Evolutionary conservation across 202 grass and related monocot genomes (phyloP), one percentile per base, ranked within the genome.

Genomic region (Schoenoplectus tabernaemontani): DNA sequence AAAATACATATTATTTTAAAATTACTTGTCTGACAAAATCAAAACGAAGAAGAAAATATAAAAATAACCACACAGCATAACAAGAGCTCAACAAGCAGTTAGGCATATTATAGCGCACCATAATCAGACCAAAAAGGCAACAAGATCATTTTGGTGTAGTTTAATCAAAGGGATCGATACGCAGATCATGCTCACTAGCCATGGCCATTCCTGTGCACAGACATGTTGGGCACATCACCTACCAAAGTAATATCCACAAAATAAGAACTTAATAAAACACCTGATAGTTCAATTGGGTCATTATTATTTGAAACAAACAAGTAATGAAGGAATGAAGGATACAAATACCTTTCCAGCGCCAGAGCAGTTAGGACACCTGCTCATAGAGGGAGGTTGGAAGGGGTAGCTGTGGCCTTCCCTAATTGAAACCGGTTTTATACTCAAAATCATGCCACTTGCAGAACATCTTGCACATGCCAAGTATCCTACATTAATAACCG

Each of bases 181-280:
- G 86, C 78, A 88, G 91, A 87, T 98, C 95, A 83, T 98, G 91
- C 83, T 92, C 95, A 2, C 91, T 98, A 17, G 95, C 91, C 95
- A 98, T 98, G 20, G 88, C 88, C 88, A 89, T 89, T 89, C 96
- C 96, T 10, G 91, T 98, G 86, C 96, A 98, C 64, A 98, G 91
- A 88, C 96, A 98, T 78, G 91, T 95, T 16, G 96, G 91, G 53
- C 96, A 98, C 96, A 92, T 98, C 38, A 98, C 96, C 91, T 98
- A 26, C 20, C n/a, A 78, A 38, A 38, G 46, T 54, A 78, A 58
- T 32, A 43, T 57, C 23, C 48, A 22, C 22, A 1, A 53, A 75
- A 34, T 38, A 71, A 64, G 44, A 48, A 59, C 16, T 78, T 59
- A 53, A 64, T 24, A 79, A 72, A 22, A 34, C 19, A 9, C 8